Base-by-base conservation (phyloP, 2,329 filamentous ascomycete species). In the Nemania serpens region DNA sequence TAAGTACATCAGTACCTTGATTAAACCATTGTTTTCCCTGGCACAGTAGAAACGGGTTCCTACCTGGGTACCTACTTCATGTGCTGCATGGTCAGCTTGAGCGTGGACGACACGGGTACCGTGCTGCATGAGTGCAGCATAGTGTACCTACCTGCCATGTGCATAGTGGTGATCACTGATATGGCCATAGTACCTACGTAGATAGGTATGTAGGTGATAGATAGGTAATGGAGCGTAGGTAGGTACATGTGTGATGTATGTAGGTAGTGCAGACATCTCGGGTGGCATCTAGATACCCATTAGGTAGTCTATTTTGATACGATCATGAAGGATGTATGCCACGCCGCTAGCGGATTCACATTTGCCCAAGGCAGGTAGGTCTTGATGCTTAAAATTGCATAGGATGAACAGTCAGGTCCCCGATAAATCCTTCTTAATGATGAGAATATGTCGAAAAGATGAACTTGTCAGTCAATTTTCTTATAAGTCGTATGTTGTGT, bases 401-500 rank as follows among this genome's bases (percentile, higher is more conserved):
- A 56, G 53, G 48, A 56, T 56, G 53, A 55, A 53, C 4, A 29
- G 25, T 7, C 25, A 17, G 43, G 13, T 39, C 5, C 37, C 47
- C 17, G 34, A 42, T 29, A 2, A 34, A 20, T 18, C 36, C 17
- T 34, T 22, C 41, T 22, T 36, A 18, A 43, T 6, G 41, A 43
- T 46, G 12, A 43, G 29, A 62, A 55, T 46, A 62, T 41, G 45
- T 48, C 22, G 29, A 48, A 43, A 56, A 48, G 41, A 59, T 37
- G 46, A 48, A 53, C 17, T n/a, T 37, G 22, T 34, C 20, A 22
- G 41, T 12, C n/a, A 47, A 52, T 62, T 51, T 62, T 59, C 59
- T 47, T 59, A 47, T 55, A 22, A 41, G 37, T 63, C 60, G 60
- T 63, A 63, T 57, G 60, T 60, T 63, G 39, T 61, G 60, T 62